Evolutionary conservation across 225 moss, liverwort and hornwort species (phyloP).

Genomic region (Climacium dendroides): DNA sequence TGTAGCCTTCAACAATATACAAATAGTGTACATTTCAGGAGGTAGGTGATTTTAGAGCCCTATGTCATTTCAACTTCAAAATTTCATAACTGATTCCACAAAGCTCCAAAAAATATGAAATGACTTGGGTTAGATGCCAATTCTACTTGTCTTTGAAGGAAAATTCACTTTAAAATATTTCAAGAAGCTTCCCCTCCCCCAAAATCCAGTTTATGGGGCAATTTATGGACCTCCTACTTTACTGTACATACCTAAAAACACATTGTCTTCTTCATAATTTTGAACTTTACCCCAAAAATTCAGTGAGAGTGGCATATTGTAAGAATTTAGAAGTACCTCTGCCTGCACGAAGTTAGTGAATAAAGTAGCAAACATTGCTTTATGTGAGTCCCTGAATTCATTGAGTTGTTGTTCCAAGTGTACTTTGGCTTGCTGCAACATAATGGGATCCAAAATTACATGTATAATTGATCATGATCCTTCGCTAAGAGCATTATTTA

Average conservation of each 20-base stretch:
- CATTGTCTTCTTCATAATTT: not conserved
- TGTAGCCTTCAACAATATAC: too few relatives aligned
- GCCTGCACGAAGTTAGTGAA: conserved; percentile 55
- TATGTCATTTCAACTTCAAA: too few relatives aligned
- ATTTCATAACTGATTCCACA: too few relatives aligned
- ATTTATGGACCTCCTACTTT: too few relatives aligned
- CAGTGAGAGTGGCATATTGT: not conserved
- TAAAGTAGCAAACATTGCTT: conserved; percentile 18
- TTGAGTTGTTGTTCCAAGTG: conserved; percentile 34
- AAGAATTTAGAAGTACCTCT: conserved; percentile 25
- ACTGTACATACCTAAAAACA: not conserved
- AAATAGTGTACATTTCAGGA: too few relatives aligned
- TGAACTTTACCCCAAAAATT: not conserved
- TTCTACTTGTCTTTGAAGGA: too few relatives aligned
- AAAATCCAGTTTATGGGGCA: too few relatives aligned
- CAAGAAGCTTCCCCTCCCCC: too few relatives aligned
- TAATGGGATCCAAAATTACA: not conserved
- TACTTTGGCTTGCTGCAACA: conserved; percentile 41
- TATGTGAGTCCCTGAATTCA: conserved; percentile 8
- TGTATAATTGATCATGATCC: not conserved
- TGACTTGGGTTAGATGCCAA: too few relatives aligned
- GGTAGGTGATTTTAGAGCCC: too few relatives aligned
- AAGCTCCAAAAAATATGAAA: too few relatives aligned
- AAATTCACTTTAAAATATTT: too few relatives aligned
- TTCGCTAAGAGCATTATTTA: not conserved